Conservation (phyloP, 2,329 filamentous ascomycete genomes). For the Corinectria fuckeliana region DNA sequence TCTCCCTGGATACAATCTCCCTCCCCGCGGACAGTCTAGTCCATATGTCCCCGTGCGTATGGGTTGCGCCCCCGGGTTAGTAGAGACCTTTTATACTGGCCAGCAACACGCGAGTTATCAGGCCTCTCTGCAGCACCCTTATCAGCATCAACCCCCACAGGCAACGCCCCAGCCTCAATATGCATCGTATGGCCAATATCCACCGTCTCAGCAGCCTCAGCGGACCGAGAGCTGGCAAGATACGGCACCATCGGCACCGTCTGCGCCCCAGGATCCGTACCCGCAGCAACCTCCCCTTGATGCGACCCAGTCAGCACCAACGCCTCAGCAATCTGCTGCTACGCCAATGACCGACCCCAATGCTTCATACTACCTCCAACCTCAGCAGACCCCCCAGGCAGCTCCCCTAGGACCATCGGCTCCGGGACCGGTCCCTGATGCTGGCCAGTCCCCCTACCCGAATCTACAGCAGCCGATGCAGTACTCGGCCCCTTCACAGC, state of each 20-base stretch:
- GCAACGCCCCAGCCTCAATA: slow-evolving; percentile 48
- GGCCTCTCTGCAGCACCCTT: slow-evolving; percentile 44
- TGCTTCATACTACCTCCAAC: slow-evolving; percentile 64
- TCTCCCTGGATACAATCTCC: slow-evolving; percentile 68
- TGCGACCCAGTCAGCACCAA: slow-evolving; percentile 37
- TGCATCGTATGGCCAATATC: slow-evolving; percentile 53
- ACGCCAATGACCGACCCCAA: slow-evolving; percentile 55
- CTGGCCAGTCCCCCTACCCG: slow-evolving; percentile 58
- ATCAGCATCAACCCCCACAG: slow-evolving; percentile 42
- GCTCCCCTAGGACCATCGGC: slow-evolving; percentile 47
- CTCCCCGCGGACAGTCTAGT: slow-evolving; percentile 58
- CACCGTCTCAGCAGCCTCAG: slow-evolving; percentile 54
- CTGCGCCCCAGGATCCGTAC: slow-evolving; percentile 44
- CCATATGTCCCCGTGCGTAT: slow-evolving; percentile 72
- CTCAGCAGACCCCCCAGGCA: slow-evolving; percentile 42
- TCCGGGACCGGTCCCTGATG: slow-evolving; percentile 49
- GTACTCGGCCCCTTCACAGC: slow-evolving; percentile 45
- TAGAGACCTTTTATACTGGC: slow-evolving; percentile 84
- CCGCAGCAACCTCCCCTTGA: slow-evolving; percentile 38
- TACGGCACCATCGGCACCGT: slow-evolving; percentile 47
- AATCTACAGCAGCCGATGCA: slow-evolving; percentile 56
- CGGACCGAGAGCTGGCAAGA: slow-evolving; percentile 60
- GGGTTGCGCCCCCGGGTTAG: slow-evolving; percentile 56
- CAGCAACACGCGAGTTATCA: slow-evolving; percentile 62
- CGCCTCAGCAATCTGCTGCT: slow-evolving; percentile 38